Percentiles rank a stretch among this genome's conserved stretches.
phyloP scores from a whole-genome alignment of 768 basidiomycete species.

The Tremella fuciformis region DNA sequence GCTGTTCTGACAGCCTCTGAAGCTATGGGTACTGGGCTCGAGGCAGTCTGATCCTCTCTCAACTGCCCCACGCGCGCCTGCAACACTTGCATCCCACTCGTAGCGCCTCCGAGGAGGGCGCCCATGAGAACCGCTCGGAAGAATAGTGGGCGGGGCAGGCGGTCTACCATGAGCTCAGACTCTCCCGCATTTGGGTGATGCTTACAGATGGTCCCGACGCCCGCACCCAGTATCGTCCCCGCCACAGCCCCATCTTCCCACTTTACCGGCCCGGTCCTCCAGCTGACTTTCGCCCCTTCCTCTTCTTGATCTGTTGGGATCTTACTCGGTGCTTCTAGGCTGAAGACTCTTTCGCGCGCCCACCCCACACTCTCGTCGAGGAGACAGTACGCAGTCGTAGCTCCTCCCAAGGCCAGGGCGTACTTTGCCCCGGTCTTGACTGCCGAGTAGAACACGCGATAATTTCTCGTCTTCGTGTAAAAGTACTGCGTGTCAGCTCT shows the following conservation, averaged over 20 bases:
- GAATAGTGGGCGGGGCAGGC: constrained; percentile 41
- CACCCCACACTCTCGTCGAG: constrained; percentile 44
- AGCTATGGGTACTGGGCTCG: too few relatives aligned
- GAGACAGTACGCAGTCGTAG: constrained; percentile 35
- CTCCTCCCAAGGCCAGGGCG: constrained; percentile 41
- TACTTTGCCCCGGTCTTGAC: constrained; percentile 37
- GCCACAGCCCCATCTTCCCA: constrained; percentile 47
- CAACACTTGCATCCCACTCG: constrained; percentile 24
- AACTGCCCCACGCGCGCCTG: neutral
- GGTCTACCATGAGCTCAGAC: constrained; percentile 24
- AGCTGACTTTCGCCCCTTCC: constrained; percentile 16
- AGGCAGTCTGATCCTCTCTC: neutral
- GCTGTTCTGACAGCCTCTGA: too few relatives aligned
- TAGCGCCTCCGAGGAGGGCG: constrained; percentile 34
- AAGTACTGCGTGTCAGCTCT: constrained; percentile 38
- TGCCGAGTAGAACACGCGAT: constrained; percentile 42
- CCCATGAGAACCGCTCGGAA: constrained; percentile 42
- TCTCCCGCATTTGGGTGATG: neutral
- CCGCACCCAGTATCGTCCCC: constrained; percentile 37
- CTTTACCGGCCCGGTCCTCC: constrained; percentile 28
- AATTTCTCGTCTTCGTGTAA: constrained; percentile 51
- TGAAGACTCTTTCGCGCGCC: constrained; percentile 26
- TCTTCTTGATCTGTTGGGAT: constrained; percentile 12
- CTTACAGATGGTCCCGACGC: constrained; percentile 38
- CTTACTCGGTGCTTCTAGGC: neutral